Base-by-base conservation (phyloP, 2,329 filamentous ascomycete genomes). In the Apiospora hydei region DNA sequence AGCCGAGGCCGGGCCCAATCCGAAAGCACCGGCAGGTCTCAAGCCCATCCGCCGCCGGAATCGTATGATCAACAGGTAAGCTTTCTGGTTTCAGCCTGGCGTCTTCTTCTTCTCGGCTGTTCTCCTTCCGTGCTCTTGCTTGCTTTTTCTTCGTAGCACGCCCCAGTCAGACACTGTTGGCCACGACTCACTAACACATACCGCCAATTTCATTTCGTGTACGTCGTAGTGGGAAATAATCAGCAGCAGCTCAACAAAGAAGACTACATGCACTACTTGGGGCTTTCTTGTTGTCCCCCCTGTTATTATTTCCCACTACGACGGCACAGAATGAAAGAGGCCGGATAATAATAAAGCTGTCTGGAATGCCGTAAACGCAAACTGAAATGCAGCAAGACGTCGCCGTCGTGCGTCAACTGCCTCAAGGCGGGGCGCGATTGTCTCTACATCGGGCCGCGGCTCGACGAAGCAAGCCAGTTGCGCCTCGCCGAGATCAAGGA, bases 401-500 rank as follows among this genome's bases (percentile, higher is more conserved):
- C 81, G 26, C 88, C 92, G 69, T 92, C 93, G 73, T 96, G 93
- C 79, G 86, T 86, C 74, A 93, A 93, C 80, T 92, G 90, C 81
- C 83, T 82, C 74, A 88, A 87, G 76, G 86, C 86, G 44, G 83
- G 80, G 30, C 84, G 87, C 34, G 86, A 88, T 26, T 90, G 88
- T 76, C 78, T 93, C 49, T 94, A 93, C 78, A 85, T 94, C 47
- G 89, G 90, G 2, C 88, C 90, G 0, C 88, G 90, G 30, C 84
- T 93, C n/a, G 92, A 94, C 80, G 87, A 92, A 73, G 89, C 89
- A 10, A 90, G 90, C 70, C 91, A 93, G 80, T 86, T 91, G 76
- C 91, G 91, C 76, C 85, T 95, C 70, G 92, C 91, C 4, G 91
- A 94, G 77, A 91, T 95, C 80, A 95, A 95, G 82, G 93, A 95